phyloP scores from a whole-genome alignment of 2,329 filamentous ascomycete genomes.

The Hirsutella rhossiliensis region DNA sequence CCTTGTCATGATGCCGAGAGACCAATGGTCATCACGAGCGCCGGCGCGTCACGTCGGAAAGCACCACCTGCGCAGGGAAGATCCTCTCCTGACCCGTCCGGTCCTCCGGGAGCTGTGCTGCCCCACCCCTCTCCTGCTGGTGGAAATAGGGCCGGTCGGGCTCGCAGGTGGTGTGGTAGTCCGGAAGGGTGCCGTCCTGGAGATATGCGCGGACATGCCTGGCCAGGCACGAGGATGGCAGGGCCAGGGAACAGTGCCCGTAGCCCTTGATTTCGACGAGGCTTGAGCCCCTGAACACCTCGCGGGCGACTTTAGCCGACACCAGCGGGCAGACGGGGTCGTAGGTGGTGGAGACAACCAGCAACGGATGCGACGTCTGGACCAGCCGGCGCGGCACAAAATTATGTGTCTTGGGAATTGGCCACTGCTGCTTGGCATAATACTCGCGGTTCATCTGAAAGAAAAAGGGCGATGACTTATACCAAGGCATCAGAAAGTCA shows the following conservation, averaged over 20 bases:
- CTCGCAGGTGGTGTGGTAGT: conserved; percentile 21
- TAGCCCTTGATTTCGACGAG: conserved; percentile 29
- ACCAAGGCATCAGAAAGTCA: conserved; percentile 19
- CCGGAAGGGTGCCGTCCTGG: conserved; percentile 23
- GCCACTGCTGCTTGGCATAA: conserved; percentile 18
- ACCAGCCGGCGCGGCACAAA: conserved; percentile 19
- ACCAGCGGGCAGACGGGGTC: conserved; percentile 38
- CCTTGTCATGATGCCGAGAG: too few species aligned
- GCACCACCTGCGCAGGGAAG: too few species aligned
- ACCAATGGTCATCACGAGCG: too few species aligned
- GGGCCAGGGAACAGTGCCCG: conserved; percentile 27
- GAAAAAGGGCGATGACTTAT: conserved; percentile 19
- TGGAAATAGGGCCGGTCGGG: conserved; percentile 25
- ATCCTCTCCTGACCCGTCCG: too few species aligned
- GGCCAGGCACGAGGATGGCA: conserved; percentile 23
- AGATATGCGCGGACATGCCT: conserved; percentile 24
- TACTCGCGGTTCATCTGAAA: conserved; percentile 16
- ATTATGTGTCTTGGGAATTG: conserved; percentile 15
- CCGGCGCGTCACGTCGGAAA: too few species aligned
- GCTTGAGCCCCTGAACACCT: conserved; percentile 22
- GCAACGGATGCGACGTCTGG: conserved; percentile 15
- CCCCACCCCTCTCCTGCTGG: not conserved
- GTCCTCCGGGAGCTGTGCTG: too few species aligned
- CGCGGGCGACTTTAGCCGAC: conserved; percentile 22
- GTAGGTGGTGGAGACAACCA: conserved; percentile 18